Percentiles rank a stretch among this genome's conserved stretches.
These are phyloP conservation scores for Aureococcus anophagefferens DNA, from an alignment of 108 stramenopile species.

Conservation along the genomic window DNA sequence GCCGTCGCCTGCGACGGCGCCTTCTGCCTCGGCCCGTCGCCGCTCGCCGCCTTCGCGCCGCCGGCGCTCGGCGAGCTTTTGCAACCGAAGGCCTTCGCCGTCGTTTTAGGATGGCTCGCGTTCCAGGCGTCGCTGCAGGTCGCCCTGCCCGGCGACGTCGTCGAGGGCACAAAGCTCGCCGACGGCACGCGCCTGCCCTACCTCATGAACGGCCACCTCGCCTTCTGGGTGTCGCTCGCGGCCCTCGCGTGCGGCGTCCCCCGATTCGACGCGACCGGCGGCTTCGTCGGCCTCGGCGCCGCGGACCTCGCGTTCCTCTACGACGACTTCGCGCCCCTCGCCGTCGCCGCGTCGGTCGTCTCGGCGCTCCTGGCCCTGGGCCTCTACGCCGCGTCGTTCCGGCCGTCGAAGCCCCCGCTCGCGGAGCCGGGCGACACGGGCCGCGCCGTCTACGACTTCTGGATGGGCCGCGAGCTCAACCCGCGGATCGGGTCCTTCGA, in stretches of 20 bases:
- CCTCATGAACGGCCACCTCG: slow-evolving; percentile 82
- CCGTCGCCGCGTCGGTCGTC: slow-evolving; percentile 15
- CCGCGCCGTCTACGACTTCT: slow-evolving; percentile 79
- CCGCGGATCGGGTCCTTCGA: slow-evolving; percentile 75
- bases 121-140: not conserved
- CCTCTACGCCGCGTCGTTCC: slow-evolving; percentile 31
- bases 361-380: not conserved
- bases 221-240: slow-evolving; percentile 76
- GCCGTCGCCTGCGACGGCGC: slow-evolving; percentile 12
- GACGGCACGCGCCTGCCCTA: slow-evolving; percentile 48
- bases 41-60: not conserved
- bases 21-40: not conserved
- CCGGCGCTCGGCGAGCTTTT: not conserved
- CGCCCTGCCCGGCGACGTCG: not conserved
- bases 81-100: not conserved
- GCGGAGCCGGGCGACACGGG: slow-evolving; percentile 74
- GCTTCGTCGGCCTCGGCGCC: slow-evolving; percentile 29
- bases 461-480: slow-evolving; percentile 94
- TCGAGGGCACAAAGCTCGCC: slow-evolving; percentile 12
- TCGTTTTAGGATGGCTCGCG: not conserved
- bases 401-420: slow-evolving; percentile 48
- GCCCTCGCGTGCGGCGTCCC: slow-evolving; percentile 43
- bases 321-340: slow-evolving; percentile 51
- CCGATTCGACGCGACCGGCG: slow-evolving; percentile 26
- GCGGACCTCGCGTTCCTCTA: slow-evolving; percentile 65